Evolutionary conservation across 2,329 filamentous ascomycete genomes (phyloP).

Genomic region (Furcasterigmium furcatum): DNA sequence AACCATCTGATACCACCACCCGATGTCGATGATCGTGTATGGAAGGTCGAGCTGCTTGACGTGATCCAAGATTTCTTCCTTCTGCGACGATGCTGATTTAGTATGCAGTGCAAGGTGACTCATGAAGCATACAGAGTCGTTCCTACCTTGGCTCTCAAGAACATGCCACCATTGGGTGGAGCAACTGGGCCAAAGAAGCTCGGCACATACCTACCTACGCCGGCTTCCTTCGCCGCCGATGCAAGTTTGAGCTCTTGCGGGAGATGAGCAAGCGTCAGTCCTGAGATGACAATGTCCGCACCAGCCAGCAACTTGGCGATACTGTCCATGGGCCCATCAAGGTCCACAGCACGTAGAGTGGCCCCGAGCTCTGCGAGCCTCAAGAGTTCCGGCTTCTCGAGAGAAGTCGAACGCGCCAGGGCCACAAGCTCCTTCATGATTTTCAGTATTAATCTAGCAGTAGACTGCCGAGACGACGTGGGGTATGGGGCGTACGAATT

Average conservation of each 20-base stretch:
- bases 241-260: slow-evolving; percentile 41
- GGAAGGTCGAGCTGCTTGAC: slow-evolving; percentile 44
- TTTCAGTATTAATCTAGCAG: neutral
- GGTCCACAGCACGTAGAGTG: slow-evolving; percentile 33
- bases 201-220: slow-evolving; percentile 49
- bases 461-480: neutral
- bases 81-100: slow-evolving; percentile 17
- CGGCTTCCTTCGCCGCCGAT: slow-evolving; percentile 43
- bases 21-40: slow-evolving; percentile 55
- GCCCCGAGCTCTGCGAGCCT: neutral
- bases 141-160: slow-evolving; percentile 18
- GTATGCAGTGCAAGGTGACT: too few species aligned
- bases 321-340: slow-evolving; percentile 26
- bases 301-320: slow-evolving; percentile 7
- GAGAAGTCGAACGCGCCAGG: neutral
- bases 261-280: slow-evolving; percentile 28
- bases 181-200: slow-evolving; percentile 44
- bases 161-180: slow-evolving; percentile 29
- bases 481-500: neutral
- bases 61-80: slow-evolving; percentile 47
- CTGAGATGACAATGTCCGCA: slow-evolving; percentile 37
- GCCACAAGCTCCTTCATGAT: neutral
- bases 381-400: neutral
- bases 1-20: slow-evolving; percentile 54
- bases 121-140: neutral